A percentile compares a stretch with the other conserved stretches of the same genome.
phyloP scores from a whole-genome alignment of 768 basidiomycete genomes.

The Boletus rufocinnamomeus region DNA sequence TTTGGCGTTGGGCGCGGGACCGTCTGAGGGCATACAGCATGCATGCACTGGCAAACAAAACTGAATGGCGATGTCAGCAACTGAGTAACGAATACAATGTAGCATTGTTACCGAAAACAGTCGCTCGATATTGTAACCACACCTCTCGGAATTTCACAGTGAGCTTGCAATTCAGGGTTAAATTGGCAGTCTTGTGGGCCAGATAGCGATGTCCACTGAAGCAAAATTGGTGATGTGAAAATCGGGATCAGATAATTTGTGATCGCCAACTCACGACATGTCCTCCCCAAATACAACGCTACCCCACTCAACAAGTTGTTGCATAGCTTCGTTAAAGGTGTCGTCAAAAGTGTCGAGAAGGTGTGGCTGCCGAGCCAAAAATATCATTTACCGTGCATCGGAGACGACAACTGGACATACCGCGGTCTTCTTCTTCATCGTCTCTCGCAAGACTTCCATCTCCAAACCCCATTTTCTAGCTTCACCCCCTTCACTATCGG shows the following conservation, averaged over 20 bases:
- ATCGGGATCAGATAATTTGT: constrained; percentile 25
- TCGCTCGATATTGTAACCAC: constrained; percentile 69
- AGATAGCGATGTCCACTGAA: constrained; percentile 71
- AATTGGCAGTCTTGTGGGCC: constrained; percentile 67
- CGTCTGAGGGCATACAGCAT: constrained; percentile 25
- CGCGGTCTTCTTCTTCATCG: constrained; percentile 56
- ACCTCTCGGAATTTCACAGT: constrained; percentile 64
- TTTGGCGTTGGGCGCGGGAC: constrained; percentile 48
- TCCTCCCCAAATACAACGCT: constrained; percentile 69
- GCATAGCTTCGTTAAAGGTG: constrained; percentile 76
- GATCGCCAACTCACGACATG: constrained; percentile 52
- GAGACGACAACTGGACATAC: constrained; percentile 39
- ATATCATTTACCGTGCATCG: constrained; percentile 19
- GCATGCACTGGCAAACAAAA: constrained; percentile 29
- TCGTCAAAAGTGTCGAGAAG: constrained; percentile 64
- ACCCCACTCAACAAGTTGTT: constrained; percentile 73
- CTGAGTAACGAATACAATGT: constrained; percentile 9
- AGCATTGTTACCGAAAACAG: constrained; percentile 55
- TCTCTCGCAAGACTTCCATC: constrained; percentile 55
- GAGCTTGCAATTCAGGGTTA: constrained; percentile 66
- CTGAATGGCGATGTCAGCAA: constrained; percentile 26
- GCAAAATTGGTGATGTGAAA: constrained; percentile 23
- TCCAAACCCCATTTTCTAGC: constrained; percentile 78
- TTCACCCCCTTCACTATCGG: constrained; percentile 60
- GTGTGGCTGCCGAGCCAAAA: constrained; percentile 46